Evolutionary conservation across 768 basidiomycete genomes (phyloP).

Genomic region (Mycena pura): DNA sequence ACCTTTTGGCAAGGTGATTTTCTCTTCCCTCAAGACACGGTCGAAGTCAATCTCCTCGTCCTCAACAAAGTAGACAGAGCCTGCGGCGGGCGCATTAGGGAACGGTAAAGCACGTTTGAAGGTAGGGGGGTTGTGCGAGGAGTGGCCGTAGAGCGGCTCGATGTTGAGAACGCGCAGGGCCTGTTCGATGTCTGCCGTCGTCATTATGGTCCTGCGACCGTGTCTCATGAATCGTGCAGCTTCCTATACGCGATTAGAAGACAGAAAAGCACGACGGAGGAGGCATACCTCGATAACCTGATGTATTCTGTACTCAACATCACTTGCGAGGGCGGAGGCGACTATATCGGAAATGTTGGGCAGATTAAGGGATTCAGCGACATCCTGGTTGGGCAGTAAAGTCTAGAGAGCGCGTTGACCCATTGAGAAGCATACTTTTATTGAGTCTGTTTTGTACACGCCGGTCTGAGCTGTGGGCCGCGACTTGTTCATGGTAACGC

Average conservation of each 20-base stretch:
- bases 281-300: conserved; percentile 85
- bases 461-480: conserved; percentile 50
- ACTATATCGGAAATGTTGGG: conserved; percentile 77
- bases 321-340: conserved; percentile 86
- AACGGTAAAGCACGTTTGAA: conserved; percentile 68
- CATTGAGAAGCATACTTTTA: conserved; percentile 53
- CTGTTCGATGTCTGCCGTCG: conserved; percentile 89
- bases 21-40: conserved; percentile 85
- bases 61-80: conserved; percentile 89
- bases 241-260: conserved; percentile 61
- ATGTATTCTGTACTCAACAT: conserved; percentile 96
- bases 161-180: conserved; percentile 95
- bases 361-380: conserved; percentile 87
- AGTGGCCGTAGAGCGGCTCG: conserved; percentile 92
- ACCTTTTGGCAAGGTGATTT: conserved; percentile 80
- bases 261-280: conserved; percentile 1
- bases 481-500: conserved; percentile 15
- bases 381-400: conserved; percentile 63
- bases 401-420: conserved; percentile 9
- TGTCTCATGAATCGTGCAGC: conserved; percentile 97
- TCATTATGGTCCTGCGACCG: conserved; percentile 87
- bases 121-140: conserved; percentile 63
- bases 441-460: conserved; percentile 66
- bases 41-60: conserved; percentile 99
- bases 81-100: conserved; percentile 56